Evolutionary conservation across 768 basidiomycete species (phyloP).

Genomic region (Termitomyces sp.): DNA sequence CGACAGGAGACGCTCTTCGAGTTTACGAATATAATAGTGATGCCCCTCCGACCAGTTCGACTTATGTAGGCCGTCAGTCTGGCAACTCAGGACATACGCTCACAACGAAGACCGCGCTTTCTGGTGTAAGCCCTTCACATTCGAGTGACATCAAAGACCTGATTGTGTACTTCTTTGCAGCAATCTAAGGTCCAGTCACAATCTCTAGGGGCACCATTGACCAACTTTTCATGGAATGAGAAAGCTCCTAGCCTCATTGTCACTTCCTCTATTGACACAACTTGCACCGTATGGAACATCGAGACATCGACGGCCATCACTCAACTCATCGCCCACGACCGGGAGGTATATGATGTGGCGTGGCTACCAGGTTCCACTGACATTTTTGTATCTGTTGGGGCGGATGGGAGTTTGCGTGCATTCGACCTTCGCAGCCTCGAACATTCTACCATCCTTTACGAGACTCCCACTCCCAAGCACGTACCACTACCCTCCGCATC

Average conservation of each 20-base stretch:
- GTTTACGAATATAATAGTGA: slow-evolving; percentile 88
- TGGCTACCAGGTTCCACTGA: slow-evolving; percentile 96
- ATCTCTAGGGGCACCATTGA: slow-evolving; percentile 83
- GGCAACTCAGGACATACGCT: slow-evolving; percentile 56
- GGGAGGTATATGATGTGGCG: slow-evolving; percentile 96
- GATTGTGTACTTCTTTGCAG: slow-evolving; percentile 25
- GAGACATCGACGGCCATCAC: slow-evolving; percentile 91
- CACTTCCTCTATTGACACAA: slow-evolving; percentile 97
- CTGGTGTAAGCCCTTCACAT: slow-evolving; percentile 55
- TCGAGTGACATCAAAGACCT: slow-evolving; percentile 4
- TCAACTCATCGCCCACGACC: slow-evolving; percentile 95
- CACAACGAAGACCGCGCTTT: slow-evolving; percentile 69
- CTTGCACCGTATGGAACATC: slow-evolving; percentile 99
- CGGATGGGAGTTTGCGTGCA: slow-evolving; percentile 92
- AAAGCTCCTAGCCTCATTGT: slow-evolving; percentile 88
- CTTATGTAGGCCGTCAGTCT: slow-evolving; percentile 67
- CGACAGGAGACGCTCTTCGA: slow-evolving; percentile 88
- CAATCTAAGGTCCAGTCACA: slow-evolving; percentile 90
- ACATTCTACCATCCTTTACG: slow-evolving; percentile 97
- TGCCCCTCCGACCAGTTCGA: slow-evolving; percentile 46
- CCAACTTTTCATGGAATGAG: slow-evolving; percentile 97
- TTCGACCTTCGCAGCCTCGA: slow-evolving; percentile 96
- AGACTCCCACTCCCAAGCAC: slow-evolving; percentile 80
- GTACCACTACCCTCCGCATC: slow-evolving; percentile 53
- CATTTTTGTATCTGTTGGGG: slow-evolving; percentile 97